Evolutionary conservation across 2,329 filamentous ascomycete species (phyloP).

Genomic region (Colletotrichum horii): DNA sequence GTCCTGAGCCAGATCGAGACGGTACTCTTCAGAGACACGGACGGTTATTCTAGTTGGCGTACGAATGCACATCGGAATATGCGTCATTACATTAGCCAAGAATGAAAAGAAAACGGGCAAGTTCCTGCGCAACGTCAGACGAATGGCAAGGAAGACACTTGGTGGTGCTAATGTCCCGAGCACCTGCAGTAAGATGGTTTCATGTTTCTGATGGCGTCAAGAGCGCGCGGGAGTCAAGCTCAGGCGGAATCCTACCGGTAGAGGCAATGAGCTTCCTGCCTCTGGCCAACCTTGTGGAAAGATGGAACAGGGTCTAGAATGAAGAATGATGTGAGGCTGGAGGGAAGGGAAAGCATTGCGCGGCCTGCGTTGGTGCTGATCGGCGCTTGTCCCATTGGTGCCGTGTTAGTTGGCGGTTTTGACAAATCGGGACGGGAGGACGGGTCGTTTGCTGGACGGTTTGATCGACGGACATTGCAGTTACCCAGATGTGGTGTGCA

Average conservation of each 20-base stretch:
- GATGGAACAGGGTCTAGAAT: background rate
- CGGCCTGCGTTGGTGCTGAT: constrained; percentile 12
- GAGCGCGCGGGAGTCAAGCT: constrained; percentile 5
- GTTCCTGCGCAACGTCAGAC: constrained; percentile 2
- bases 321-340: background rate
- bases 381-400: background rate
- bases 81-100: constrained; percentile 12
- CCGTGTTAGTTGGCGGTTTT: background rate
- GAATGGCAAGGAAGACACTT: background rate
- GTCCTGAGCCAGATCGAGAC: background rate
- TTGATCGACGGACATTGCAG: background rate
- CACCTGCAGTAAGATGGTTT: constrained; percentile 15
- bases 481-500: background rate
- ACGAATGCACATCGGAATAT: background rate
- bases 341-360: constrained; percentile 7
- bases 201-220: constrained; percentile 14
- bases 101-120: background rate
- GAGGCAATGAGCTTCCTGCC: background rate
- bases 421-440: background rate
- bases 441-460: background rate
- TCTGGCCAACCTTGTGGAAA: background rate
- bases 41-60: background rate
- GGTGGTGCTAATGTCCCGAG: background rate
- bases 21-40: background rate
- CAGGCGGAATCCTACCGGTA: background rate